phyloP scores from a whole-genome alignment of 2,329 filamentous ascomycete species.

The Diaporthe vexans region DNA sequence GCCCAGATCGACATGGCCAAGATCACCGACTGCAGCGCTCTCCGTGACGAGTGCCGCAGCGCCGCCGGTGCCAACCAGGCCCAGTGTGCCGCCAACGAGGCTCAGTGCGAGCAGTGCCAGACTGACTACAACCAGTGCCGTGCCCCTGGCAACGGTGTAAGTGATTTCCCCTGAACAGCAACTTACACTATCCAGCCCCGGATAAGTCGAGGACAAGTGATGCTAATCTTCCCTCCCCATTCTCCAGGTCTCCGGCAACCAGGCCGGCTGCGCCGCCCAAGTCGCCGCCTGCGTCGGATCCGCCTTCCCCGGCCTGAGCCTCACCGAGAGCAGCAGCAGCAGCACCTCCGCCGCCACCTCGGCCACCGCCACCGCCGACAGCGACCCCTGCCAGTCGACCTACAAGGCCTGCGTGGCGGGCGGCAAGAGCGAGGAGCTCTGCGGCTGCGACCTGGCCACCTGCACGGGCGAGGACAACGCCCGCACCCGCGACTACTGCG shows the following conservation, averaged over 20 bases:
- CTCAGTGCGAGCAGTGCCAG: constrained; percentile 31
- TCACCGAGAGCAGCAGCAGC: not conserved
- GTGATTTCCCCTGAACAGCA: not conserved
- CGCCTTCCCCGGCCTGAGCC: not conserved
- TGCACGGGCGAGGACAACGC: constrained; percentile 30
- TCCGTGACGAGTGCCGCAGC: constrained; percentile 3
- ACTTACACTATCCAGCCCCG: too few species aligned
- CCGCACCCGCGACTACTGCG: constrained; percentile 21
- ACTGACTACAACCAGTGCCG: constrained; percentile 23
- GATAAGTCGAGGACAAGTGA: too few species aligned
- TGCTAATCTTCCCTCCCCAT: not conserved
- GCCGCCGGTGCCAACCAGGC: constrained; percentile 10
- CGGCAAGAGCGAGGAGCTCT: constrained; percentile 30
- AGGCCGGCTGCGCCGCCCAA: constrained; percentile 23
- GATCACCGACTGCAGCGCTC: constrained; percentile 22
- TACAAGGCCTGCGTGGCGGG: constrained; percentile 1
- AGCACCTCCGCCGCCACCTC: not conserved
- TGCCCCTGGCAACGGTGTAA: constrained; percentile 13
- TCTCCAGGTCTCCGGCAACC: constrained; percentile 16
- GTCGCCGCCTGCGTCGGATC: constrained; percentile 8
- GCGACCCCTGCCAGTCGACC: constrained; percentile 1
- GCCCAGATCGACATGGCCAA: constrained; percentile 26
- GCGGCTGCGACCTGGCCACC: constrained; percentile 22
- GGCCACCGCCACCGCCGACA: not conserved
- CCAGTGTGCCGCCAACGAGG: not conserved